phyloP scores from a whole-genome alignment of 495 filamentous ascomycete species.

The Venustampulla echinocandica region DNA sequence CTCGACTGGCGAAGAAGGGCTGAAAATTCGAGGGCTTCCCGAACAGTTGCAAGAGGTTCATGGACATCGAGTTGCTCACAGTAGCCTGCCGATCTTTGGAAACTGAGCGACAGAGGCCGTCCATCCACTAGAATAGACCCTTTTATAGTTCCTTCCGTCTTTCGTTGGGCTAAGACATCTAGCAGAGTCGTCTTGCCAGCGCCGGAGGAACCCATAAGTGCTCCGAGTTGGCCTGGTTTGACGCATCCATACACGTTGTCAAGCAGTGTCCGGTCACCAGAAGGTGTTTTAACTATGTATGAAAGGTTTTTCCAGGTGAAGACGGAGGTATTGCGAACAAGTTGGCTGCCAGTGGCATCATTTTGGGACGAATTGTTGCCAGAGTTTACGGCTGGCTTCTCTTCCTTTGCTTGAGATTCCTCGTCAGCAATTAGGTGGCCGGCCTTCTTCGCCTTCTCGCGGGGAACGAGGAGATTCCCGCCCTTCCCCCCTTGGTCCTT shows the following conservation, averaged over 20 bases:
- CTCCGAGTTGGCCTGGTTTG: slow-evolving; percentile 73
- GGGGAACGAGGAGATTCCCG: slow-evolving; percentile 28
- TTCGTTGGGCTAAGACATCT: slow-evolving; percentile 33
- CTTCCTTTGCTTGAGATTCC: slow-evolving; percentile 18
- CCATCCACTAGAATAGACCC: slow-evolving; percentile 42
- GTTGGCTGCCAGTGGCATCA: slow-evolving; percentile 26
- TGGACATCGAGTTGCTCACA: slow-evolving; percentile 36
- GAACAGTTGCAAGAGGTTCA: slow-evolving; percentile 66
- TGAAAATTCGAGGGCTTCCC: slow-evolving; percentile 78
- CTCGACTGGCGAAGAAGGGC: slow-evolving; percentile 72
- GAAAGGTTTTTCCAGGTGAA: slow-evolving; percentile 55
- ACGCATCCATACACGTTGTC: slow-evolving; percentile 67
- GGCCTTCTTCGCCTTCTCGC: slow-evolving; percentile 26
- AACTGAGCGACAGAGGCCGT: slow-evolving; percentile 35
- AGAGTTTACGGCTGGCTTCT: slow-evolving; percentile 30
- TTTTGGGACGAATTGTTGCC: slow-evolving; percentile 25
- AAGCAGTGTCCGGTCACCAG: slow-evolving; percentile 55
- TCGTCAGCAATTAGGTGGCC: slow-evolving; percentile 21
- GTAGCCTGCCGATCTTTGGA: slow-evolving; percentile 37
- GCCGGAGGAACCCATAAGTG: slow-evolving; percentile 60
- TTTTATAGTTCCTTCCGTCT: slow-evolving; percentile 38
- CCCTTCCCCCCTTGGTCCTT: slow-evolving; percentile 7
- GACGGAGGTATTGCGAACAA: slow-evolving; percentile 42
- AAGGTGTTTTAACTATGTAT: slow-evolving; percentile 57
- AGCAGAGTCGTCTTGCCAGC: slow-evolving; percentile 53